Conservation (phyloP, 1,139 yeast species). For the Yamadazyma atlantica region DNA sequence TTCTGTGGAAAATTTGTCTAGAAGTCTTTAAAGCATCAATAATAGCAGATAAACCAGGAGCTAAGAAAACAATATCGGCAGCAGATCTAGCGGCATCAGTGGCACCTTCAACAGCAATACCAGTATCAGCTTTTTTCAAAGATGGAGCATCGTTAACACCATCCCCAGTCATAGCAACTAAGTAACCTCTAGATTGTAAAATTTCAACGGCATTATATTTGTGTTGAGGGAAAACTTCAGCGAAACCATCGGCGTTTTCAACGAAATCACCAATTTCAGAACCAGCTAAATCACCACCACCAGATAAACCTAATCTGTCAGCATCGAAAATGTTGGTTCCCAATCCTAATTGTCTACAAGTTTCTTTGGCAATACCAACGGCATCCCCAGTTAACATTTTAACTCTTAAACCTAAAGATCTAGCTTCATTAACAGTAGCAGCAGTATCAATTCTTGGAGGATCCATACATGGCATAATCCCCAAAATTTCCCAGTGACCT, state of each 20-base stretch:
- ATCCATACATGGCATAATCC: conserved; percentile 98
- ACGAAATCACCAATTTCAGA: conserved; percentile 94
- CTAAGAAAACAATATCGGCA: conserved; percentile 94
- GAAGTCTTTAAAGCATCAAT: conserved; percentile 93
- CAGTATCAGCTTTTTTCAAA: conserved; percentile 93
- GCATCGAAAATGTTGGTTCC: conserved; percentile 98
- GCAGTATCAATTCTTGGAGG: conserved; percentile 99
- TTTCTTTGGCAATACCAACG: conserved; percentile 98
- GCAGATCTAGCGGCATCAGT: conserved; percentile 96
- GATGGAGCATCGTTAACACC: conserved; percentile 98
- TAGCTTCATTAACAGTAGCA: conserved; percentile 91
- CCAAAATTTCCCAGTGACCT: conserved; percentile 97
- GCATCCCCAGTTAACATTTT: conserved; percentile 99
- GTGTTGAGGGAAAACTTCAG: conserved; percentile 97
- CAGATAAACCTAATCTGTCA: conserved; percentile 94
- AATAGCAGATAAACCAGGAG: conserved; percentile 94
- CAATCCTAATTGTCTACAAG: conserved; percentile 95
- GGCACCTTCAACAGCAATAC: conserved; percentile 97
- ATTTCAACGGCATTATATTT: conserved; percentile 90
- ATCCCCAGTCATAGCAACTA: conserved; percentile 98
- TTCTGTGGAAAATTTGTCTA: conserved; percentile 97
- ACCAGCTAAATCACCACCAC: conserved; percentile 96
- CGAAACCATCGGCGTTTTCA: conserved; percentile 96
- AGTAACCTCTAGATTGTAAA: conserved; percentile 87
- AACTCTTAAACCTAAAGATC: conserved; percentile 89